A percentile compares a stretch with the other conserved stretches of the same genome.
phyloP scores from a whole-genome alignment of 1,139 yeast species.

The Eremothecium gossypii region DNA sequence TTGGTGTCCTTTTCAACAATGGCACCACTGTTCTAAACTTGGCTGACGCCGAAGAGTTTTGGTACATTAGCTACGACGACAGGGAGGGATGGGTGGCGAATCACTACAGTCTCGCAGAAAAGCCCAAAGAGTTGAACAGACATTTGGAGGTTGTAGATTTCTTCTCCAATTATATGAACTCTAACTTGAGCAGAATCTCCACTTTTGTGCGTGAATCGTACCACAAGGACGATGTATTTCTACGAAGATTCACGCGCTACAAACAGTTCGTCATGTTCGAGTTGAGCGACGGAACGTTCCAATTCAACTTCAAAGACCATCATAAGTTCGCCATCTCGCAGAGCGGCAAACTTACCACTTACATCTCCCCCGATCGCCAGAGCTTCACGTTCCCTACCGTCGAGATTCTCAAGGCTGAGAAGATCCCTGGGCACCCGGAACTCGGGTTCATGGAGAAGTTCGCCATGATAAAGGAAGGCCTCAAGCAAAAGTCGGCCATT shows the following conservation, averaged over 20 bases:
- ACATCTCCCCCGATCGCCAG: conserved; percentile 68
- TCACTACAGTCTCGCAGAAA: conserved; percentile 46
- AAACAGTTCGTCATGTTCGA: conserved; percentile 84
- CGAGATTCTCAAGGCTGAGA: conserved; percentile 51
- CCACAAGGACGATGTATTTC: conserved; percentile 54
- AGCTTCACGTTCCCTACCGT: conserved; percentile 62
- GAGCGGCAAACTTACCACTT: conserved; percentile 67
- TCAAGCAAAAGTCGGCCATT: conserved; percentile 29
- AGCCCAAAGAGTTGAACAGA: conserved; percentile 54
- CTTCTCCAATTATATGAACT: conserved; percentile 76
- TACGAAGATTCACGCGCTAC: conserved; percentile 74
- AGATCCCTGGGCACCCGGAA: conserved; percentile 56
- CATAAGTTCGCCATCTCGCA: conserved; percentile 76
- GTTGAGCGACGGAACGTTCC: conserved; percentile 84
- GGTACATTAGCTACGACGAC: conserved; percentile 49
- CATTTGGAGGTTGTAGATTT: conserved; percentile 77
- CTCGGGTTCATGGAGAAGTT: conserved; percentile 38
- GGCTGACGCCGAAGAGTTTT: conserved; percentile 53
- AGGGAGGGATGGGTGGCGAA: conserved; percentile 67
- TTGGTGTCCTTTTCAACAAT: conserved; percentile 86
- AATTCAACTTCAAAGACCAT: conserved; percentile 92
- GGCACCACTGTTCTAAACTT: conserved; percentile 69
- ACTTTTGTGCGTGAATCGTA: conserved; percentile 35
- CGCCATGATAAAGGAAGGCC: conserved; percentile 26
- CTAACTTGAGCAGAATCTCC: conserved; percentile 68